Base-by-base conservation (phyloP, 495 filamentous ascomycete species). In the Annulohypoxylon nitens region DNA sequence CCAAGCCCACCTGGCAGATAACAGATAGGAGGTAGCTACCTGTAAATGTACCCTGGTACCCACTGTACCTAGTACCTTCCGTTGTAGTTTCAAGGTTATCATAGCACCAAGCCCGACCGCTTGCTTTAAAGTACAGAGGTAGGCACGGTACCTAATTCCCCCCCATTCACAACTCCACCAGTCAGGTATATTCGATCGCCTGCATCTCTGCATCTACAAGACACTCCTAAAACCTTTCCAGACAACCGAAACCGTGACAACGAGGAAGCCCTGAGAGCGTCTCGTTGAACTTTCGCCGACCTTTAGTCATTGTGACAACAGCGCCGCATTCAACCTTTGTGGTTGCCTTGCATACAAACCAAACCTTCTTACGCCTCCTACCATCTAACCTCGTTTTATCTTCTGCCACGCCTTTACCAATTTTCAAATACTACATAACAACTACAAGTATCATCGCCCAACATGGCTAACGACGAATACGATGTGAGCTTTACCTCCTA, bases 381-480 rank as follows among this genome's bases (percentile, higher is more conserved):
- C 23, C 50, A 33, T 25, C 61, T 5, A 67, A 59, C 57, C 33
- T 60, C 16, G 59, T 79, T 55, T 73, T 71, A 66, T 73, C 59
- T 62, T 67, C 51, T 54, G 33, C 51, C 26, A 26, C 60, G 37
- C 43, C 50, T 41, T 53, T 3, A 18, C 45, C 6, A 33, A 33
- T 25, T 63, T 50, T 65, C 33, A 43, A 34, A 57, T 16, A 50
- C 64, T 61, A 45, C 67, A 66, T 37, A 59, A 50, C 45, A 48
- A 67, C 51, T 25, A 48, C 37, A 67, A 70, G 68, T 30, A 25
- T 45, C 54, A 77, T 73, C 66, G 73, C 73, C 77, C 77, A 79
- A 73, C 81, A 99, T 99, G 97, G 97, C 97, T 77, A 99, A 99
- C 90, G 97, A 99, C 86, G 97, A 99, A 87, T 98, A 99, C 84